phyloP scores from a whole-genome alignment of 495 filamentous ascomycete species.

The Astrocystis sublimbata region DNA sequence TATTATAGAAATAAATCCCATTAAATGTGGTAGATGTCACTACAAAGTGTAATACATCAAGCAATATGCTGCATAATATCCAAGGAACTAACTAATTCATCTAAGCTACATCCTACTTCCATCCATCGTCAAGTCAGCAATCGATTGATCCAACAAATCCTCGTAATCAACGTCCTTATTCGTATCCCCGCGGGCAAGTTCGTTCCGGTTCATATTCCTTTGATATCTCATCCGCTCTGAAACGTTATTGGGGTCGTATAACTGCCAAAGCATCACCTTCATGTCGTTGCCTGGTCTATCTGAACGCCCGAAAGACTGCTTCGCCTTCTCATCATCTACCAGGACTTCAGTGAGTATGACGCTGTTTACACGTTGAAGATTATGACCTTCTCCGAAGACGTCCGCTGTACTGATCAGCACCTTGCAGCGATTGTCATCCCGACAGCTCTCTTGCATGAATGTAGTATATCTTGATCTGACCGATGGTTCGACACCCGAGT shows the following conservation, averaged over 20 bases:
- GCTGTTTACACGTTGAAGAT: background rate
- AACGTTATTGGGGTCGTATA: background rate
- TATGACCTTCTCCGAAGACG: background rate
- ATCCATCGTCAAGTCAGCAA: too few relatives aligned
- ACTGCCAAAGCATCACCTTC: background rate
- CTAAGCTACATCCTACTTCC: too few relatives aligned
- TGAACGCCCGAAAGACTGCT: background rate
- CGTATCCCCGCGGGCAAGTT: too few relatives aligned
- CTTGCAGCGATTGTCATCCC: background rate
- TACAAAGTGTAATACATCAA: too few relatives aligned
- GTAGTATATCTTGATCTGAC: background rate
- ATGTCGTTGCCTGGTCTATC: background rate
- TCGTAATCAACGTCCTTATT: too few relatives aligned
- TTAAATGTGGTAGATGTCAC: too few relatives aligned
- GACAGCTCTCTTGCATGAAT: background rate
- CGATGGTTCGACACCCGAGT: background rate
- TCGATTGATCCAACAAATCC: too few relatives aligned
- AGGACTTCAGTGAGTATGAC: background rate
- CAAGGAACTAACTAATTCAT: too few relatives aligned
- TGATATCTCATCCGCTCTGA: background rate
- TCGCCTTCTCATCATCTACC: background rate
- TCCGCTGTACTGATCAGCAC: background rate
- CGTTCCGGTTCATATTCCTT: too few relatives aligned
- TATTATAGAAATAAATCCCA: too few relatives aligned
- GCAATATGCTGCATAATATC: too few relatives aligned